These are phyloP conservation scores for Colletotrichum abscissum DNA, from an alignment of 2,329 filamentous ascomycete genomes.

Conservation along the genomic window DNA sequence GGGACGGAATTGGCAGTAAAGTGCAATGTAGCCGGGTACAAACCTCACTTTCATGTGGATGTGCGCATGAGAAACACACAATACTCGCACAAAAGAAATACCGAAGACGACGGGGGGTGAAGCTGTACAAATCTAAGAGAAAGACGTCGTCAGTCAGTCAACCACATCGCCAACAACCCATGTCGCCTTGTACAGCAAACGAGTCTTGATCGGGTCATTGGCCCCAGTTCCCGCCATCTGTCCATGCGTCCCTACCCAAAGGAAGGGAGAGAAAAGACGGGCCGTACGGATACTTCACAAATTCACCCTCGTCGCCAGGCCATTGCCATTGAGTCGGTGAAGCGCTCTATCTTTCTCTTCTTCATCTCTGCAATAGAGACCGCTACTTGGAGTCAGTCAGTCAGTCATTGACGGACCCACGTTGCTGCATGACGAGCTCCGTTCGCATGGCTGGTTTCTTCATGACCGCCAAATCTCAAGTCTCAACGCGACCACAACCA, in stretches of 20 bases:
- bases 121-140: not conserved
- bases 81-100: not conserved
- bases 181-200: slow-evolving; percentile 1
- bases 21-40: slow-evolving; percentile 4
- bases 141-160: slow-evolving; percentile 6
- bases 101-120: not conserved
- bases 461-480: slow-evolving; percentile 14
- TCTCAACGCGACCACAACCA: not conserved
- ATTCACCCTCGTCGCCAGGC: slow-evolving; percentile 1
- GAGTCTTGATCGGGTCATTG: slow-evolving; percentile 9
- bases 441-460: slow-evolving; percentile 4
- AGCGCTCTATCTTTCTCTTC: not conserved
- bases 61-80: not conserved
- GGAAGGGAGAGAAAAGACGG: not conserved
- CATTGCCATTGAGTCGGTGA: slow-evolving; percentile 26
- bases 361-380: slow-evolving; percentile 13
- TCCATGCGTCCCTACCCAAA: slow-evolving; percentile 30
- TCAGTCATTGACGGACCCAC: slow-evolving; percentile 7
- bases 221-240: slow-evolving; percentile 25
- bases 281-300: not conserved
- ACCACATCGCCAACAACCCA: slow-evolving; percentile 24
- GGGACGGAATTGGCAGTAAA: not conserved
- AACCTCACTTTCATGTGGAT: not conserved
- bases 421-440: slow-evolving; percentile 14
- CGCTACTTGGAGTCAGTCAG: slow-evolving; percentile 7